These are phyloP conservation scores for Eucalyptus marginata DNA, from an alignment of 345 rosid species.

Conservation along the genomic window DNA sequence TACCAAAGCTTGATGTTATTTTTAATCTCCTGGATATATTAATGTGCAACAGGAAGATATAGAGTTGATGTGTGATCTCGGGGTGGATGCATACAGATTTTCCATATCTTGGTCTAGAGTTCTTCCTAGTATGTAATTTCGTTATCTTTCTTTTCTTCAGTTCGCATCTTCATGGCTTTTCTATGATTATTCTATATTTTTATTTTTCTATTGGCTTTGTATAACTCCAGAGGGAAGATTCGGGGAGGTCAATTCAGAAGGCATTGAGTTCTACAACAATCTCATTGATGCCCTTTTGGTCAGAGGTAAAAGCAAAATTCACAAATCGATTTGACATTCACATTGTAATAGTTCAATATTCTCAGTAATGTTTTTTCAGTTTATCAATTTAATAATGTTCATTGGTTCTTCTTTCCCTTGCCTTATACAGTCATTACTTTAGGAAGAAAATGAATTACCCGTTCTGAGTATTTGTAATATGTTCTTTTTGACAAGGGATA, in stretches of 20 bases:
- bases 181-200: background rate
- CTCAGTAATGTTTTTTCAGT: background rate
- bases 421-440: background rate
- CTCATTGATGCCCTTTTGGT: conserved; percentile 1
- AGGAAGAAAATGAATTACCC: background rate
- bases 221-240: conserved; percentile 8
- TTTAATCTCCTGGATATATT: background rate
- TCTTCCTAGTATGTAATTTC: conserved; percentile 4
- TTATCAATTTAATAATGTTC: background rate
- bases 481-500: background rate
- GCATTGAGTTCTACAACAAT: conserved; percentile 8
- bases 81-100: conserved; percentile 10
- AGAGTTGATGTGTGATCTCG: conserved; percentile 1
- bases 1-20: background rate
- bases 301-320: background rate
- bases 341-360: background rate
- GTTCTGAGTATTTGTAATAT: background rate
- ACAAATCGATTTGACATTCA: background rate
- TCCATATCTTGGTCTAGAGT: conserved; percentile 16
- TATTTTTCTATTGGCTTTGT: background rate
- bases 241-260: conserved; percentile 6
- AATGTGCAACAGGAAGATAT: conserved; percentile 1
- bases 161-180: background rate
- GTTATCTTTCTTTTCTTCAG: background rate
- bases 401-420: background rate